Conservation (phyloP, 371 early-diverging fungal genomes). For the Mucor indicus region DNA sequence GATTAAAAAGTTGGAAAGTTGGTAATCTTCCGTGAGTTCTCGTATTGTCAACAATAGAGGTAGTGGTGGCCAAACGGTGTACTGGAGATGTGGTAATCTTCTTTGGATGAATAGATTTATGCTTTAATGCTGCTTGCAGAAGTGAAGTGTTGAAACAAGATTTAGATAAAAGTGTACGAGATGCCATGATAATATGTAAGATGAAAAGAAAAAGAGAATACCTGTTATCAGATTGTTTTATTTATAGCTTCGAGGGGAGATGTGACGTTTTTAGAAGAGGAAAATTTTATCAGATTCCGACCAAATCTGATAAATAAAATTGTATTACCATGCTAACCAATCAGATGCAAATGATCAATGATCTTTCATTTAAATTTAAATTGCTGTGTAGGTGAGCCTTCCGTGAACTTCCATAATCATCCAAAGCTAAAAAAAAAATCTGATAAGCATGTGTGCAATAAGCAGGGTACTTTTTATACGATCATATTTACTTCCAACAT, state of each 20-base stretch:
- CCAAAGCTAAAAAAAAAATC: too few relatives aligned
- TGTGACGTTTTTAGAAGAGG: too few relatives aligned
- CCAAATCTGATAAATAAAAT: slow-evolving; percentile 6
- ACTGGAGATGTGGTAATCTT: slow-evolving; percentile 16
- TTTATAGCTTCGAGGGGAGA: background rate
- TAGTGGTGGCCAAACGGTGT: slow-evolving; percentile 17
- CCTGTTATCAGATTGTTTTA: slow-evolving; percentile 2
- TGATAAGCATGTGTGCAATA: too few relatives aligned
- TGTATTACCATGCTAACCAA: slow-evolving; percentile 1
- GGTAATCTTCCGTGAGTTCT: background rate
- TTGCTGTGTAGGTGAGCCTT: too few relatives aligned
- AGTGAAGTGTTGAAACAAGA: slow-evolving; percentile 8
- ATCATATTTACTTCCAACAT: too few relatives aligned
- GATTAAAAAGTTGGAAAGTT: background rate
- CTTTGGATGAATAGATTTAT: slow-evolving; percentile 6
- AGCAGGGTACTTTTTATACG: too few relatives aligned
- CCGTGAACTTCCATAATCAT: too few relatives aligned
- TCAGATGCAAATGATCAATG: background rate
- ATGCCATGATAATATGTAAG: slow-evolving; percentile 8
- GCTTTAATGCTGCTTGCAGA: slow-evolving; percentile 7
- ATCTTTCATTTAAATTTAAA: too few relatives aligned
- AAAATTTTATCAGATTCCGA: slow-evolving; percentile 14
- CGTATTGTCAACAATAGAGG: slow-evolving; percentile 1
- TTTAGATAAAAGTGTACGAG: slow-evolving; percentile 14
- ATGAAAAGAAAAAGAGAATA: background rate